Percentiles rank a stretch among this genome's conserved stretches.
Evolutionary conservation across 306 rosid species (phyloP).

Genomic region (Bauhinia variegata): DNA sequence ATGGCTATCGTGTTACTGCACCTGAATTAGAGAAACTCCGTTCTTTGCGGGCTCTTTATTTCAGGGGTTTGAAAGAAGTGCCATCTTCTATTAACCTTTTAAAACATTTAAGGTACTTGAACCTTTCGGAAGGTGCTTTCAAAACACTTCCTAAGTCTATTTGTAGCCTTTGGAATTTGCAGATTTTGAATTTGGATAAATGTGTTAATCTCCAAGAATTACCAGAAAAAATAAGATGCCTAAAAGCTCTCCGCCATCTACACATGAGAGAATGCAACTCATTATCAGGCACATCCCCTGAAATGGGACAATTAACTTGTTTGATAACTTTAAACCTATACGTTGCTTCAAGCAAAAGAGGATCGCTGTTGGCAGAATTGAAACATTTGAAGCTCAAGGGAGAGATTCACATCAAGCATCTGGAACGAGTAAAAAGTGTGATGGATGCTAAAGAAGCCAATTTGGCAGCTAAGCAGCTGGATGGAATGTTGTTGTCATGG

Average conservation of each 20-base stretch:
- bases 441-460: conserved; percentile 1
- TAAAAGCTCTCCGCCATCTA: conserved; percentile 7
- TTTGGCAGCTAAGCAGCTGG: not conserved
- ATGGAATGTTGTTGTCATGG: not conserved
- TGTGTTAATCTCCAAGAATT: not conserved
- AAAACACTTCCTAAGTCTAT: not conserved
- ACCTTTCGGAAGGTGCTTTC: not conserved
- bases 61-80: not conserved
- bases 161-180: conserved; percentile 1
- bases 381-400: not conserved
- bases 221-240: not conserved
- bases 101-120: conserved; percentile 9
- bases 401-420: not conserved
- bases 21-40: not conserved
- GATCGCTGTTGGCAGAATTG: not conserved
- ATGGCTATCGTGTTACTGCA: too few relatives aligned
- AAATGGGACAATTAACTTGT: conserved; percentile 6
- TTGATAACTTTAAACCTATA: not conserved
- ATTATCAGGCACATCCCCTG: not conserved
- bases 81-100: not conserved
- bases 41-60: not conserved
- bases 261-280: not conserved
- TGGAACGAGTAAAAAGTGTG: not conserved
- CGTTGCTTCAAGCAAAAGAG: not conserved
- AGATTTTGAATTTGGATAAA: not conserved